Conservation (phyloP, 2,329 filamentous ascomycete genomes). For the Penicillium corylophilum region DNA sequence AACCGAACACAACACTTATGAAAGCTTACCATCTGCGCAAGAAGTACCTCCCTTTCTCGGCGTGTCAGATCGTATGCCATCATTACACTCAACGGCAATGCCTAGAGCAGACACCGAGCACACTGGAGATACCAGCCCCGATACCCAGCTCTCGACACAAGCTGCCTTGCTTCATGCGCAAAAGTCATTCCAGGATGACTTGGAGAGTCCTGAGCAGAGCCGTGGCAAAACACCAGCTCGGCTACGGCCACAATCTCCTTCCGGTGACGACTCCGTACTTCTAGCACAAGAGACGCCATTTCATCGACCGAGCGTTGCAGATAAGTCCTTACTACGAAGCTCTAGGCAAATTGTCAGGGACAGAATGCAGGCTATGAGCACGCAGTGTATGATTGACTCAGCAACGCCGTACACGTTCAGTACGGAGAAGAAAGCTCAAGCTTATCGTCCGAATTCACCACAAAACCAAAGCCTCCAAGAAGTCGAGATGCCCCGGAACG, state of each 20-base stretch:
- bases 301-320: slow-evolving; percentile 20
- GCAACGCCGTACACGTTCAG: slow-evolving; percentile 42
- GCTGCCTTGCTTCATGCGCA: slow-evolving; percentile 41
- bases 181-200: slow-evolving; percentile 40
- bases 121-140: slow-evolving; percentile 25
- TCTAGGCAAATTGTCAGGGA: slow-evolving; percentile 9
- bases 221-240: slow-evolving; percentile 13
- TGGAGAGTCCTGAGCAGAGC: slow-evolving; percentile 30
- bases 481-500: neutral
- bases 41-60: slow-evolving; percentile 28
- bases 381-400: slow-evolving; percentile 43
- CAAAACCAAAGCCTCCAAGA: neutral
- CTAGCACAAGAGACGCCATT: slow-evolving; percentile 34
- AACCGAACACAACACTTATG: slow-evolving; percentile 24
- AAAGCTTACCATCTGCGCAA: slow-evolving; percentile 41
- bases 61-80: slow-evolving; percentile 34
- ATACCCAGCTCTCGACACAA: slow-evolving; percentile 41
- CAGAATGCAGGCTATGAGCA: slow-evolving; percentile 34
- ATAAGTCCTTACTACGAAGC: slow-evolving; percentile 3
- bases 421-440: slow-evolving; percentile 25
- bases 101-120: slow-evolving; percentile 24
- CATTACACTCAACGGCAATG: slow-evolving; percentile 40
- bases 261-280: slow-evolving; percentile 11
- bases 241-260: slow-evolving; percentile 11
- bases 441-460: slow-evolving; percentile 6